phyloP scores from a whole-genome alignment of 352 stramenopile genomes.

The Phytophthora boehmeriae region DNA sequence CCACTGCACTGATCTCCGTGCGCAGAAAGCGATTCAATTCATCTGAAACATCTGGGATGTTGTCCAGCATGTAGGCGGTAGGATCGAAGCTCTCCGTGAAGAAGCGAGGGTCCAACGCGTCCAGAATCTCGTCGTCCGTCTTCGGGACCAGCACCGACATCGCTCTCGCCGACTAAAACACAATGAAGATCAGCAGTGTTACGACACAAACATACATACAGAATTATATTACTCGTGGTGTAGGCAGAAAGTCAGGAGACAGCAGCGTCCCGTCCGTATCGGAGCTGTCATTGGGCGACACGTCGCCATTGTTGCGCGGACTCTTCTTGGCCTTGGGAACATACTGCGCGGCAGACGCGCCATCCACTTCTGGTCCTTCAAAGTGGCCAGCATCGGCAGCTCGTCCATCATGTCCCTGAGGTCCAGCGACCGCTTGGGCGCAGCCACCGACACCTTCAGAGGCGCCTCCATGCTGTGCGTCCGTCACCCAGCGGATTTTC shows the following conservation, averaged over 20 bases:
- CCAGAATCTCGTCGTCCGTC: constrained; percentile 70
- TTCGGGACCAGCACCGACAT: constrained; percentile 73
- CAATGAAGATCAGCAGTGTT: constrained; percentile 12
- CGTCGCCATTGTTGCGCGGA: constrained; percentile 13
- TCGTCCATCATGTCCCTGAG: constrained; percentile 69
- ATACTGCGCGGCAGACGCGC: constrained; percentile 54
- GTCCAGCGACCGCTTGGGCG: constrained; percentile 41
- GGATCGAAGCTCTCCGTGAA: constrained; percentile 85
- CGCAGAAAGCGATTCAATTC: constrained; percentile 74
- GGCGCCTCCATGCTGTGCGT: constrained; percentile 34
- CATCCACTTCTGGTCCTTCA: constrained; percentile 78
- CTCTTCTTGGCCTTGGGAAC: constrained; percentile 28
- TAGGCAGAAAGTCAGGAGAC: constrained; percentile 41
- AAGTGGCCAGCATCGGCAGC: constrained; percentile 50
- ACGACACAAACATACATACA: background rate
- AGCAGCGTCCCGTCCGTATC: constrained; percentile 29
- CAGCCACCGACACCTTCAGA: constrained; percentile 26
- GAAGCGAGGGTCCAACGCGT: constrained; percentile 76
- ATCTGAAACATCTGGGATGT: constrained; percentile 52
- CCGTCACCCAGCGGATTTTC: constrained; percentile 15
- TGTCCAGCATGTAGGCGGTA: constrained; percentile 70
- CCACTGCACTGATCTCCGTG: constrained; percentile 83
- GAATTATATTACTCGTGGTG: constrained; percentile 31
- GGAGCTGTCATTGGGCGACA: constrained; percentile 16
- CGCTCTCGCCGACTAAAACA: constrained; percentile 33